These are phyloP conservation scores for Micractinium sp. DNA, from an alignment of 139 green algal genomes.

Conservation along the genomic window DNA sequence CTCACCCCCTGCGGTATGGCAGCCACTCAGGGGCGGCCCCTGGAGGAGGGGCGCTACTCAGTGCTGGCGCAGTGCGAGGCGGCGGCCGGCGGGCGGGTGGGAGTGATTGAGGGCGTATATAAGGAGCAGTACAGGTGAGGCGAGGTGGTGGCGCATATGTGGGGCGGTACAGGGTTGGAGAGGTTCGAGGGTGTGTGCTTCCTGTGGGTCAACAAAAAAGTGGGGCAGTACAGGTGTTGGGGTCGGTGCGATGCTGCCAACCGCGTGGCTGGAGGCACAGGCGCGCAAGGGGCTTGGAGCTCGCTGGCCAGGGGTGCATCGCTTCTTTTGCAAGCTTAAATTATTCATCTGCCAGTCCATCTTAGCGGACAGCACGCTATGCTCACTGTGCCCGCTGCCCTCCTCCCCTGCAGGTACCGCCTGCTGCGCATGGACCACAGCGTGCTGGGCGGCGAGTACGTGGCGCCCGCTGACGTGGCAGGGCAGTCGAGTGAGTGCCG, in stretches of 20 bases:
- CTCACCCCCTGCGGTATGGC: too few relatives aligned
- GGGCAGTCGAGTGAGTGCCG: constrained; percentile 9
- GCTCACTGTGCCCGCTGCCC: neutral
- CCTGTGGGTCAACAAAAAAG: too few relatives aligned
- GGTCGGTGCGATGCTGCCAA: too few relatives aligned
- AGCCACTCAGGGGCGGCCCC: too few relatives aligned
- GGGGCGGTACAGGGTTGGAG: neutral
- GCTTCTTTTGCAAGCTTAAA: too few relatives aligned
- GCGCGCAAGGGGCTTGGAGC: too few relatives aligned
- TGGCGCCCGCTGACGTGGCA: constrained; percentile 13
- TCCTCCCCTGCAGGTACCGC: constrained; percentile 27
- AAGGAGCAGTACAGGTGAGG: constrained; percentile 19
- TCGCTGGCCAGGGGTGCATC: too few relatives aligned
- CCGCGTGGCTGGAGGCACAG: neutral
- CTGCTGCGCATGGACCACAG: constrained; percentile 35
- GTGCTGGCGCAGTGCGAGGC: constrained; percentile 8
- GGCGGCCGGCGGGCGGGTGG: constrained; percentile 5
- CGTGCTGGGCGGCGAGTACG: constrained; percentile 33
- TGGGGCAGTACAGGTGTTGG: neutral
- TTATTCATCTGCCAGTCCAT: too few relatives aligned
- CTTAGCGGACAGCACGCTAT: too few relatives aligned
- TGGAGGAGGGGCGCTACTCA: constrained; percentile 3
- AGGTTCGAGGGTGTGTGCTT: neutral
- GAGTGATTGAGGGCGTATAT: constrained; percentile 9
- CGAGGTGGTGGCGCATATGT: too few relatives aligned